phyloP scores from a whole-genome alignment of 2,329 filamentous ascomycete genomes.

The Cladosporium sp. region DNA sequence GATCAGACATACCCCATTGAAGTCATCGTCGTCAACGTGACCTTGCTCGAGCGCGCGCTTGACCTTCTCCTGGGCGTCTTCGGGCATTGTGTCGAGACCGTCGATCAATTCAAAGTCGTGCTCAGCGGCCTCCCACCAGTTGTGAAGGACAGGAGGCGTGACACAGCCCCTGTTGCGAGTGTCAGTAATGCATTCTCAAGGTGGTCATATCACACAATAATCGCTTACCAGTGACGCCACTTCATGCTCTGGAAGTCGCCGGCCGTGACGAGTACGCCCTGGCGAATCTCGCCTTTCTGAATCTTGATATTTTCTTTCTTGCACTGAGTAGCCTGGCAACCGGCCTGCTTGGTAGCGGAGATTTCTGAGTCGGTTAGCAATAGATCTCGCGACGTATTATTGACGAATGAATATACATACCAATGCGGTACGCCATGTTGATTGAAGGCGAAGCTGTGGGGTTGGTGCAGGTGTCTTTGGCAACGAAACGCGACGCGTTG shows the following conservation, averaged over 20 bases:
- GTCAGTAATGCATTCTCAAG: background rate
- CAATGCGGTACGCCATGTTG: conserved; percentile 34
- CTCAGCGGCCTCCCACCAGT: conserved; percentile 62
- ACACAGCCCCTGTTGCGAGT: conserved; percentile 73
- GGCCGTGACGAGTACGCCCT: conserved; percentile 72
- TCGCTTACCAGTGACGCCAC: conserved; percentile 82
- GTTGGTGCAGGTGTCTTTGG: background rate
- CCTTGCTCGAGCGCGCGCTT: conserved; percentile 71
- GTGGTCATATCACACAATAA: background rate
- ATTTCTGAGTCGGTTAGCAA: conserved; percentile 57
- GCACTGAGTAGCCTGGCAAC: conserved; percentile 73
- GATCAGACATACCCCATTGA: conserved; percentile 72
- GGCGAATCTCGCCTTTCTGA: conserved; percentile 73
- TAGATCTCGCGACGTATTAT: background rate
- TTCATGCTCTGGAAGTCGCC: conserved; percentile 63
- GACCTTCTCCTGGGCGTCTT: conserved; percentile 72
- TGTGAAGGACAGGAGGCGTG: conserved; percentile 71
- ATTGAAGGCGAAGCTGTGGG: background rate
- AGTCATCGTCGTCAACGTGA: conserved; percentile 82
- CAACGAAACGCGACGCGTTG: conserved; percentile 11
- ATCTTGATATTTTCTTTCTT: conserved; percentile 70
- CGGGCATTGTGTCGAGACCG: conserved; percentile 75
- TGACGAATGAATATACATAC: conserved; percentile 23
- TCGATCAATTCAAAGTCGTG: conserved; percentile 70
- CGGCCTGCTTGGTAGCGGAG: conserved; percentile 70